Percentiles rank a stretch among this genome's conserved stretches.
These are phyloP conservation scores for Botryotinia globosa DNA, from an alignment of 2,329 filamentous ascomycete genomes.

Conservation along the genomic window DNA sequence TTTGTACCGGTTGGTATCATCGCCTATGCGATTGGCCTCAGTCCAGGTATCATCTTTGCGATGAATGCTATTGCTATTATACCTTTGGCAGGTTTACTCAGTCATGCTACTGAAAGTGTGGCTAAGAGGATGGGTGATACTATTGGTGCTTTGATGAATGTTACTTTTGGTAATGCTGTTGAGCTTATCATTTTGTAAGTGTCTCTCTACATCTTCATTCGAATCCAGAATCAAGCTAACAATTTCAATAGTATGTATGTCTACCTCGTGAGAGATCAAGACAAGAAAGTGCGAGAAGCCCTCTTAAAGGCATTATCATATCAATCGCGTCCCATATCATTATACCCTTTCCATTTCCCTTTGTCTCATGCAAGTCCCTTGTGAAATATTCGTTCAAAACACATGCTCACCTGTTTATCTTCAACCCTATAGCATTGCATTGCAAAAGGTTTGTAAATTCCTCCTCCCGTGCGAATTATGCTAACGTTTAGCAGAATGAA, in stretches of 20 bases:
- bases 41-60: slow-evolving; percentile 64
- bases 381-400: slow-evolving; percentile 31
- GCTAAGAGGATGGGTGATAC: slow-evolving; percentile 70
- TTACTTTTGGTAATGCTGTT: slow-evolving; percentile 76
- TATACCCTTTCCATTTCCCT: slow-evolving; percentile 19
- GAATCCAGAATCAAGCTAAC: slow-evolving; percentile 29
- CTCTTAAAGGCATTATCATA: slow-evolving; percentile 44
- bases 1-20: slow-evolving; percentile 78
- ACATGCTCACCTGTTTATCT: slow-evolving; percentile 40
- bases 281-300: slow-evolving; percentile 47
- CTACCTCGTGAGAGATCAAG: slow-evolving; percentile 43
- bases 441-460: slow-evolving; percentile 57
- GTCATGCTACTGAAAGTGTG: slow-evolving; percentile 72
- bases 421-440: slow-evolving; percentile 59
- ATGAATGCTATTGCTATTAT: slow-evolving; percentile 76
- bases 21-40: slow-evolving; percentile 52
- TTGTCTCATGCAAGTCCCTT: slow-evolving; percentile 26
- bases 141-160: slow-evolving; percentile 69
- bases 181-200: slow-evolving; percentile 73
- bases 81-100: slow-evolving; percentile 68
- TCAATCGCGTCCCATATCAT: slow-evolving; percentile 47
- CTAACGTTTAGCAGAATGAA: slow-evolving; percentile 56
- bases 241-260: slow-evolving; percentile 52
- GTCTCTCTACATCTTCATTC: neutral
- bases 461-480: neutral